phyloP scores from a whole-genome alignment of 1,284 basidiomycete genomes.

The Amylostereum areolatum region DNA sequence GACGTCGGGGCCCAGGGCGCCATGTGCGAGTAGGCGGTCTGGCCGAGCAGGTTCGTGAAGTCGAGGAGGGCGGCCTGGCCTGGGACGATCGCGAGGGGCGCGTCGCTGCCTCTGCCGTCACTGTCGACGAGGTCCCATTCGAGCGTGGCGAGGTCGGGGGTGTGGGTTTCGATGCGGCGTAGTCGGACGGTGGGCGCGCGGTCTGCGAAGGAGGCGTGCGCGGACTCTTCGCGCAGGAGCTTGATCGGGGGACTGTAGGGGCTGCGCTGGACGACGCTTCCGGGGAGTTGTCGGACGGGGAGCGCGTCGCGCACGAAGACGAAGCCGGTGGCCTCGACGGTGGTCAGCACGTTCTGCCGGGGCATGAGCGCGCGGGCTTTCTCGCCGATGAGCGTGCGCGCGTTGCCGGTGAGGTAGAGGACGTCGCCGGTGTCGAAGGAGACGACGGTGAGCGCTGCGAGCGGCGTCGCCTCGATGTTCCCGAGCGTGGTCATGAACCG shows the following conservation, averaged over 20 bases:
- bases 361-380: slow-evolving; percentile 50
- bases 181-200: slow-evolving; percentile 26
- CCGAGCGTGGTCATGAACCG: slow-evolving; percentile 56
- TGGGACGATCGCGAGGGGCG: slow-evolving; percentile 26
- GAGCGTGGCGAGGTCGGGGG: slow-evolving; percentile 48
- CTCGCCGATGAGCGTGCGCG: slow-evolving; percentile 41
- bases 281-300: slow-evolving; percentile 39
- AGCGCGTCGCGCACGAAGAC: slow-evolving; percentile 49
- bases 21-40: slow-evolving; percentile 45
- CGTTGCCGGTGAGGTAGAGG: slow-evolving; percentile 56
- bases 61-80: slow-evolving; percentile 55
- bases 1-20: slow-evolving; percentile 35
- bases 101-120: slow-evolving; percentile 17
- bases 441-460: slow-evolving; percentile 51
- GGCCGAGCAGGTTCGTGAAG: slow-evolving; percentile 43
- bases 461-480: slow-evolving; percentile 51
- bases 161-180: slow-evolving; percentile 37
- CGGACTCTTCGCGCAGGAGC: slow-evolving; percentile 42
- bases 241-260: slow-evolving; percentile 57
- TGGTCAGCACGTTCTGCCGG: slow-evolving; percentile 44
- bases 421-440: slow-evolving; percentile 49
- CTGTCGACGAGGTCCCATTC: slow-evolving; percentile 35
- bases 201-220: slow-evolving; percentile 17
- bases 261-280: slow-evolving; percentile 31
- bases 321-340: slow-evolving; percentile 44